Evolutionary conservation across 257 asterid genomes (phyloP), one percentile per base, ranked within the genome.

Genomic region (Eustoma russellianum): DNA sequence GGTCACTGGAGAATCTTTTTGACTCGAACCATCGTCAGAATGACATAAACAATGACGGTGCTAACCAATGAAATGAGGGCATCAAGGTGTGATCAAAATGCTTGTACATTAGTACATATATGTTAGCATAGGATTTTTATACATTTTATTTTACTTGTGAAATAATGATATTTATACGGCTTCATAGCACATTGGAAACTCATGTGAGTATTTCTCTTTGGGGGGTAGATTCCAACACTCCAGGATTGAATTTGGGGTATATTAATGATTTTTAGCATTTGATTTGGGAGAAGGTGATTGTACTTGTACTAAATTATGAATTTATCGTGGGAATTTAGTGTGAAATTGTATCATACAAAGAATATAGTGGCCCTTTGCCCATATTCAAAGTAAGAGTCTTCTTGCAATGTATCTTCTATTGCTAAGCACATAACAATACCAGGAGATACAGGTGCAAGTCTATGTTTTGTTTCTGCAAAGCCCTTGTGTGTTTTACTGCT

Each of bases 1-100:
- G 87, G 55, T 89, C 97, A 53, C 73, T 89, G 2, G 95, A 83
- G 70, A 79, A 72, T 33, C 84, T 89, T 13, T 85, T 89, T 18
- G 94, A 71, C 55, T 71, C 92, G 55, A 85, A 70, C 69, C 86
- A 73, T 59, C 78, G 17, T 48, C 61, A 68, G 12, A 76, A 67
- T 44, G 69, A 68, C 35, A 52, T 38, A 41, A 76, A 52, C 67
- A 71, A 70, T 41, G 77, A 65, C 70, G 83, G 75, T 54, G 30
- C 30, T 0, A 24, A 2, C 30, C 30, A 24, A 24, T 24, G 30
- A 24, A 24, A 24, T 24, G 3, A 24, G 30, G 30, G 30, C 30
- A 79, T 82, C 55, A 69, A 52, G 62, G 94, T 67, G 72, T 87
- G 83, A 74, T 48, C 12, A 46, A 41, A 57, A 63, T 70, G 43